phyloP scores from a whole-genome alignment of 305 asterid genomes.

The Rubia balearica region DNA sequence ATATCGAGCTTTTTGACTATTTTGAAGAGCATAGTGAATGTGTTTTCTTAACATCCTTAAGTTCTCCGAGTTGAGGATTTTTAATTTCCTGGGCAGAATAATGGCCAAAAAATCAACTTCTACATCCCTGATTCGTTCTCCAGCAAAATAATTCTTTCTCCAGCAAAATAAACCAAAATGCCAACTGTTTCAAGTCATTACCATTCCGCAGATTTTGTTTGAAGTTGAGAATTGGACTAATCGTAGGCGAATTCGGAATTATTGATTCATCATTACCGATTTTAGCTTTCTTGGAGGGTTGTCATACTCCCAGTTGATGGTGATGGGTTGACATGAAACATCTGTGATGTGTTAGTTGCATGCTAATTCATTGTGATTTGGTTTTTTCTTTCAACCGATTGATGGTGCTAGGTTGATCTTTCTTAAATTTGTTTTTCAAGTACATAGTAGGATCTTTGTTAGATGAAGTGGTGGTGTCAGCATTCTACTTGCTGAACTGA shows the following conservation, averaged over 20 bases:
- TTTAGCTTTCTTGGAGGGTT: constrained; percentile 3
- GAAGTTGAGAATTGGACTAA: constrained; percentile 11
- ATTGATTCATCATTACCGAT: not conserved
- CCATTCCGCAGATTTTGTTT: constrained; percentile 17
- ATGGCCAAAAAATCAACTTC: no score
- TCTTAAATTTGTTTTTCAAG: not conserved
- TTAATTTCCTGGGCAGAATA: no score
- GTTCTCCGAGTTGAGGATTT: no score
- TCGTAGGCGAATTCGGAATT: constrained; percentile 7
- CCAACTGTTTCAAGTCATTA: constrained; percentile 21
- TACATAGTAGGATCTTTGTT: not conserved
- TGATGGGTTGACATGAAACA: no score
- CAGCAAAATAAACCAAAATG: constrained; percentile 4
- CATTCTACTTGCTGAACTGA: not conserved
- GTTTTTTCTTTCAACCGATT: not conserved
- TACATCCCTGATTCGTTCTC: no score
- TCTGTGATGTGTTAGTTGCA: not conserved
- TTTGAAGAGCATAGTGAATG: no score
- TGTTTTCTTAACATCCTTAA: no score
- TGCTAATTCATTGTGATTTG: not conserved
- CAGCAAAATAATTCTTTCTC: no score
- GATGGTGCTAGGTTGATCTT: not conserved
- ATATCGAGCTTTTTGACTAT: no score
- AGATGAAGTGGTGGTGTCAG: not conserved
- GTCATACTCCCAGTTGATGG: not conserved